Evolutionary conservation across 2,329 filamentous ascomycete species (phyloP), one percentile per base, ranked within the genome.

Genomic region (Aureobasidium sp.): DNA sequence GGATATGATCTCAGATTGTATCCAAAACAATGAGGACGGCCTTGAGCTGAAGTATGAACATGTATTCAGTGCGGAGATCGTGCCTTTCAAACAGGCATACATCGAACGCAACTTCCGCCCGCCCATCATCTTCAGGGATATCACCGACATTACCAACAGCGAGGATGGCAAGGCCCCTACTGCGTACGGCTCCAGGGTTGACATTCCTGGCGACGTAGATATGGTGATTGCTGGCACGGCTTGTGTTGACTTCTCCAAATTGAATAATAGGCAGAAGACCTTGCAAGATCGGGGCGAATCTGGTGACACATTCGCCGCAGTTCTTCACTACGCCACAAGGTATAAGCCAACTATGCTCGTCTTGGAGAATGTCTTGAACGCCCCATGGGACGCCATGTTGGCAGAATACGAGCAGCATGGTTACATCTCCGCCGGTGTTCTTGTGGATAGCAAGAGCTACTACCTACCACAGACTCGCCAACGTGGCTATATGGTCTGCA

Each of bases 201-300:
- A 70, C 1, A 81, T 90, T 1, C 87, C 87, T 0, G 71, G 70
- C 0, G 68, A 79, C 11, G 71, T 84, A 1, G 85, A 92, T 64
- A 69, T 93, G 0, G 73, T 93, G 1, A 75, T 92, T 46, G 86
- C 86, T 7, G 89, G 89, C 0, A 89, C 86, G 43, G 85, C 87
- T 0, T 94, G 89, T 65, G 86, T 89, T 2, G 88, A 92, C 66
- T 89, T 87, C 64, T 92, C 88, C 0, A 68, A 64, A 0, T 70
- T 91, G 33, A 93, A 91, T 69, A 81, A 75, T 53, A 70, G 76
- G 4, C 74, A 74, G 17, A 84, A 83, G 61, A 70, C 71, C 0
- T 69, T 85, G 0, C 72, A 78, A 1, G 75, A 81, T 8, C 73
- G 78, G 15, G 86, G 86, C 2, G 83, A 90, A 65, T 89, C 87